Percentiles rank a stretch among this genome's conserved stretches.
These are phyloP conservation scores for Trichomonascaceae sp. DNA, from an alignment of 1,139 yeast genomes.

Conservation along the genomic window DNA sequence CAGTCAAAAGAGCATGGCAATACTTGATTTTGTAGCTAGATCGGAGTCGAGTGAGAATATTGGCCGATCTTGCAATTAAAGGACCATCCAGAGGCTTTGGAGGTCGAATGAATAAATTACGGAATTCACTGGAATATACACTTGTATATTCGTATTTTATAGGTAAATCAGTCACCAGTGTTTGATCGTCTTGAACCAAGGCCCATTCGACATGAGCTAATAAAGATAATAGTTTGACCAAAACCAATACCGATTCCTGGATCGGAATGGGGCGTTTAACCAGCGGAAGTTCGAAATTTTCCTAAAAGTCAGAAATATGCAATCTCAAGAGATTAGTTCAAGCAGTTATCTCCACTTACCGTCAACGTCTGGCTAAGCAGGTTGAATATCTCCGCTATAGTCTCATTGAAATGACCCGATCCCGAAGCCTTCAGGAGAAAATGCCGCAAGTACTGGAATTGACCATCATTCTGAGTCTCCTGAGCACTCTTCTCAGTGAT, in stretches of 20 bases:
- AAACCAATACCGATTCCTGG: conserved; percentile 16
- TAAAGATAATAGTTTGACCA: conserved; percentile 30
- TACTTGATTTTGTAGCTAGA: conserved; percentile 1
- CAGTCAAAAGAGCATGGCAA: not conserved
- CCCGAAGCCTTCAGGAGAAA: conserved; percentile 22
- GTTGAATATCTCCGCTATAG: conserved; percentile 8
- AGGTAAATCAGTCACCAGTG: conserved; percentile 2
- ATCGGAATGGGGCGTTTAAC: conserved; percentile 2
- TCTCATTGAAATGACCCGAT: conserved; percentile 20
- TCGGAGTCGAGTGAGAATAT: conserved; percentile 3
- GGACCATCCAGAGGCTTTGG: conserved; percentile 23
- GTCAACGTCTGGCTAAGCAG: not conserved
- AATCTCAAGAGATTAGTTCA: no score
- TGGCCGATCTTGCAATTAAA: conserved; percentile 26
- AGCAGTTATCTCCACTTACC: conserved; percentile 8
- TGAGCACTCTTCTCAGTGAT: conserved; percentile 22
- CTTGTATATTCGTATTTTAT: conserved; percentile 19
- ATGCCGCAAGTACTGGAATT: conserved; percentile 19
- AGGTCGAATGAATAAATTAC: conserved; percentile 29
- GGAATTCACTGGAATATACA: conserved; percentile 16
- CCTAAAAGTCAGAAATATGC: no score
- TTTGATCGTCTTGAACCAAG: conserved; percentile 16
- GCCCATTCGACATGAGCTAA: conserved; percentile 32
- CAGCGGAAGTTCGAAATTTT: not conserved
- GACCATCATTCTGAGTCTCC: conserved; percentile 23